phyloP scores from a whole-genome alignment of 139 green algal species.

The Deuterostichococcus epilithicus region DNA sequence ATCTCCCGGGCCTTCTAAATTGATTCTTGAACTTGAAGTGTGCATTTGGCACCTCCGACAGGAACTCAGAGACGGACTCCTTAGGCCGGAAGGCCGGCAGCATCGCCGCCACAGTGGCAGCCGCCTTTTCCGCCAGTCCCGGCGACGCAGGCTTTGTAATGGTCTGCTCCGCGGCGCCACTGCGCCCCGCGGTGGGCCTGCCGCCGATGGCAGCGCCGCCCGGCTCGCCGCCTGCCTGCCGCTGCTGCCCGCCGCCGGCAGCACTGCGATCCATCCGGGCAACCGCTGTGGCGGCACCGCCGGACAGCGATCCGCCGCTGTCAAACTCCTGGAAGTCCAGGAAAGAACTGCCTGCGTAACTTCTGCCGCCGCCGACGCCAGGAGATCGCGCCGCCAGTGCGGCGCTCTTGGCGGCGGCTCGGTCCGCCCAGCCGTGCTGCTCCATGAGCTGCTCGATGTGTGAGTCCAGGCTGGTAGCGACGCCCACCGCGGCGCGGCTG shows the following conservation, averaged over 20 bases:
- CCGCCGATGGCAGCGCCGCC: no score
- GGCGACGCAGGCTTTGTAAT: background rate
- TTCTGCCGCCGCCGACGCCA: no score
- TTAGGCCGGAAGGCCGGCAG: background rate
- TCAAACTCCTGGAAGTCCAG: background rate
- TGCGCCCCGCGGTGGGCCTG: background rate
- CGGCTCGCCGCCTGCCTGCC: no score
- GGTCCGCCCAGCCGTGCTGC: background rate
- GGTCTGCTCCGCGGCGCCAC: no score
- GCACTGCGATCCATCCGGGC: no score
- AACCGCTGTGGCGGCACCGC: background rate
- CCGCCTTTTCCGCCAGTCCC: background rate
- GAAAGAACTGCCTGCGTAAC: no score
- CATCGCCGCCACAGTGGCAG: background rate
- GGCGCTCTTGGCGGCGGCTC: no score
- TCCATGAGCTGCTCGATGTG: conserved; percentile 14
- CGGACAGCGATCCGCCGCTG: background rate
- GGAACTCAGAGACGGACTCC: background rate
- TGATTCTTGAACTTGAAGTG: no score
- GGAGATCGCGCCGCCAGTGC: no score
- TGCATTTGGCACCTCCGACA: background rate
- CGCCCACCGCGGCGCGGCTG: conserved; percentile 1
- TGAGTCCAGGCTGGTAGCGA: conserved; percentile 8
- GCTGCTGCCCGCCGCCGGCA: no score
- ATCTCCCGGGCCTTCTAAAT: no score